Evolutionary conservation across 2,329 filamentous ascomycete species (phyloP), one percentile per base, ranked within the genome.

Genomic region (Penicillium corylophilum): DNA sequence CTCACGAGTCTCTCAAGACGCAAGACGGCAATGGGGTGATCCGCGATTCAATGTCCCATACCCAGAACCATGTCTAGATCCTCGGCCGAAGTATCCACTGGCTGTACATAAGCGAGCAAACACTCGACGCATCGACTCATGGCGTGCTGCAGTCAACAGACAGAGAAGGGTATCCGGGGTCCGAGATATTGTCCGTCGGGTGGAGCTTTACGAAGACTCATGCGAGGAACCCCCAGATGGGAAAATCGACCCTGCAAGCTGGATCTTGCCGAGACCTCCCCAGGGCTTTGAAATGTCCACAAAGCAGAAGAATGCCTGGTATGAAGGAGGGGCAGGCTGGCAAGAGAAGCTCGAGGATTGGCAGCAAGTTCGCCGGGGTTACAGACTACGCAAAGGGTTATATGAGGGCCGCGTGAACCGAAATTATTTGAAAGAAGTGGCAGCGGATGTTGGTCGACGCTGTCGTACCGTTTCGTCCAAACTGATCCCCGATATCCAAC

Each of bases 211-310:
- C 28, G 67, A 72, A 24, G 64, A 64, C 18, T 74, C 73, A 5
- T 64, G 55, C 2, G 73, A 74, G 28, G 69, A 74, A 44, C 63
- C 69, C 0, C 69, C 69, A 1, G 71, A 74, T 53, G 67, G 68
- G 7, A 60, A 65, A 28, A 64, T 74, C n/a, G 72, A 75, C 18
- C 66, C 73, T 10, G 69, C 67, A 5, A 66, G 67, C 44, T 75
- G 73, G 73, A 67, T 73, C 26, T 62, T 75, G 33, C 71, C 65
- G 38, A 71, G 63, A 43, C 73, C 73, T 4, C 73, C 71, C 2
- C 71, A 74, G 47, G 73, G 73, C 0, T 64, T 69, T 50, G 61
- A 58, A 10, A 61, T 70, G 52, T 70, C 71, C 5, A 65, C 60
- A 8, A 66, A 64, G 28, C 71, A 75, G 46, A 63, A 61, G 39